phyloP scores from a whole-genome alignment of 208 protist species.

The Leishmania lainsoni region DNA sequence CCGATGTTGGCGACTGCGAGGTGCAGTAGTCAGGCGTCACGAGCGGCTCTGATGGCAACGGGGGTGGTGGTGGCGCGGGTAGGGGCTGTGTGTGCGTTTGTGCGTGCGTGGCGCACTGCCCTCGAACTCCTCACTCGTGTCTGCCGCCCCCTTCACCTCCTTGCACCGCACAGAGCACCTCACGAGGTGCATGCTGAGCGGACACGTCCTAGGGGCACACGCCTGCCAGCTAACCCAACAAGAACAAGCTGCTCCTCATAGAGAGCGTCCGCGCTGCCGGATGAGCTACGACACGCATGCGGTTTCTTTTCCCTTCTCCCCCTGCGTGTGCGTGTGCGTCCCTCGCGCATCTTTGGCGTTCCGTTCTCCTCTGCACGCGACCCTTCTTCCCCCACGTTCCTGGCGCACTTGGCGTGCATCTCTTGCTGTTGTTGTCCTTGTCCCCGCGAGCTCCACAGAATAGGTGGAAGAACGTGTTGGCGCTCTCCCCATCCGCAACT shows the following conservation, averaged over 20 bases:
- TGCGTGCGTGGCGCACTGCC: background rate
- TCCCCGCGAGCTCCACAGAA: background rate
- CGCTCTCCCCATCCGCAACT: background rate
- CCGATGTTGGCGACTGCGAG: constrained; percentile 47
- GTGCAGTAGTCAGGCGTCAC: constrained; percentile 31
- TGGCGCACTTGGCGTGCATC: background rate
- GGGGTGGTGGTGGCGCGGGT: background rate
- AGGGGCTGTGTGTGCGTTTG: background rate
- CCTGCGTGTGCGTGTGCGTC: background rate
- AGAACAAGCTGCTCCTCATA: background rate
- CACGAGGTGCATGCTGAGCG: background rate
- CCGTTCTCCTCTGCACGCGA: background rate
- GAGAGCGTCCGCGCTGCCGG: background rate
- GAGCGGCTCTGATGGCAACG: background rate
- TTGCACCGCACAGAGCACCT: background rate
- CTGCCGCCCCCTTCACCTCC: background rate
- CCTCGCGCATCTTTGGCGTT: background rate
- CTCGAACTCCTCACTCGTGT: background rate
- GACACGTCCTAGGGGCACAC: background rate
- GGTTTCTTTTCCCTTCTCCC: background rate
- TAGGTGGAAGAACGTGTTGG: background rate
- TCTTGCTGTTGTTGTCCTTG: background rate
- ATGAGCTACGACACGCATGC: background rate
- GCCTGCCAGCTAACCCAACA: background rate
- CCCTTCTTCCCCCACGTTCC: background rate